A percentile compares a stretch with the other conserved stretches of the same genome.
These are phyloP conservation scores for Delonix regia DNA, from an alignment of 306 rosid species.

Conservation along the genomic window DNA sequence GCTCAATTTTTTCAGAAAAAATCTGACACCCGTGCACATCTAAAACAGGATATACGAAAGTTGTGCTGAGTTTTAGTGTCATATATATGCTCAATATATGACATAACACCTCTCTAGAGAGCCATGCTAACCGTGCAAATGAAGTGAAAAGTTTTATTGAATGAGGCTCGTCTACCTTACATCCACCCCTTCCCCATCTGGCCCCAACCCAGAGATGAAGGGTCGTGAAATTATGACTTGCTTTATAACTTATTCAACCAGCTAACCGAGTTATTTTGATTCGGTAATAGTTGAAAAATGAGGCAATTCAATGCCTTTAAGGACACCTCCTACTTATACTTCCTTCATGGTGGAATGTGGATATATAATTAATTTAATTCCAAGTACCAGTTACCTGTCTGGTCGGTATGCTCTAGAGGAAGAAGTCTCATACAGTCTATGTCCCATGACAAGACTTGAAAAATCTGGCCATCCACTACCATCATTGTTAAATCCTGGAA, in stretches of 20 bases:
- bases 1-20: background rate
- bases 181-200: conserved; percentile 11
- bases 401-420: conserved; percentile 89
- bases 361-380: conserved; percentile 14
- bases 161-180: conserved; percentile 8
- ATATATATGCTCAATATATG: conserved; percentile 8
- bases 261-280: background rate
- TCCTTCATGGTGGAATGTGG: background rate
- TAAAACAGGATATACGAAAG: conserved; percentile 3
- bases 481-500: conserved; percentile 92
- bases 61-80: background rate
- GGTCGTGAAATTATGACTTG: background rate
- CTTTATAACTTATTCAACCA: conserved; percentile 23
- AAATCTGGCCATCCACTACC: conserved; percentile 97
- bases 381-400: conserved; percentile 69
- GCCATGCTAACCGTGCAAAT: background rate
- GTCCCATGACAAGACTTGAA: conserved; percentile 96
- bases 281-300: conserved; percentile 2
- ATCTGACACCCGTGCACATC: conserved; percentile 13
- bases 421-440: conserved; percentile 80
- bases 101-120: background rate
- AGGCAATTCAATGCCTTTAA: background rate
- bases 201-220: conserved; percentile 23
- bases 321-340: background rate
- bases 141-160: too few species aligned